Base-by-base conservation (phyloP, 805 yeast genomes). In the Candida germanica region DNA sequence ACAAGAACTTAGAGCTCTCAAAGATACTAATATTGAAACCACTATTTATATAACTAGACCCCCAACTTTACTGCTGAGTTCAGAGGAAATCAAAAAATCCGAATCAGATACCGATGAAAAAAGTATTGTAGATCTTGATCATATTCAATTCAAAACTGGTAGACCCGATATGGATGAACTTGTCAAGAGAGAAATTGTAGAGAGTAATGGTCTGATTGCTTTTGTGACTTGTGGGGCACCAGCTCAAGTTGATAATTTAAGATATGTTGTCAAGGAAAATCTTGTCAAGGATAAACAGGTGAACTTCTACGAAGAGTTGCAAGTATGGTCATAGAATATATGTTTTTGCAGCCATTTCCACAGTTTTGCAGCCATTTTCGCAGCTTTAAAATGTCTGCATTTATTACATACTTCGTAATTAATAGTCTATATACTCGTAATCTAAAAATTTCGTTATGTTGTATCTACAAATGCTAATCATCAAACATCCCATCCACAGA, bases 221-320 rank as follows among this genome's bases (percentile, higher is more conserved):
- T 67, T 82, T 27, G 61, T 80, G 26, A 63, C 75, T 11, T 82
- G 88, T 61, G 88, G 87, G 5, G 83, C 80, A 31, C 71, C 77
- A 22, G 35, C 54, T 4, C 71, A 80, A 71, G 79, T 70, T 45
- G 88, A 80, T 49, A 68, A 61, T 2, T 46, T 79, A 14, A 69
- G 91, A 50, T 51, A 61, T 26, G 53, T 70, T 3, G 71, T 79
- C 3, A 64, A 72, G 0, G 44, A 61, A 27, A 53, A 71, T 38
- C 53, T 78, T 34, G 58, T 64, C 22, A 39, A 49, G 13, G 54
- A 67, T 11, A 63, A 70, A 32, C 69, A 84, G 29, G 73, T 84
- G 13, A 89, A 82, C 42, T 79, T 79, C 49, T 80, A 68, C 51
- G 95, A 87, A 53, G 89, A 83, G 51, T 69, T 82, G 32, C 87